Conservation (phyloP, 2,329 filamentous ascomycete genomes). For the Hymenoscyphus repandus region DNA sequence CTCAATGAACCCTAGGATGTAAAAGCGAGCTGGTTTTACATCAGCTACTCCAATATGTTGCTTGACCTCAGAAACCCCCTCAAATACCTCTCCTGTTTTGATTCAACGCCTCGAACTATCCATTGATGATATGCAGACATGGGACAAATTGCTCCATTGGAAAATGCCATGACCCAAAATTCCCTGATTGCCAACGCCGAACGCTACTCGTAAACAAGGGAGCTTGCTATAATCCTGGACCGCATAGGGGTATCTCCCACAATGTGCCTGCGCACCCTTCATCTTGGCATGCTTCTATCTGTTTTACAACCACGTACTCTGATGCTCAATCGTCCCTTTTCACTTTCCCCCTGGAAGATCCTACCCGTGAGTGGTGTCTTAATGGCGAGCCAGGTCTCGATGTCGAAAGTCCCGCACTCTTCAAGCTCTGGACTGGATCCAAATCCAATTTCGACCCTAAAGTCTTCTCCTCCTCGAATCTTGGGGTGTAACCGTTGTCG, state of each 20-base stretch:
- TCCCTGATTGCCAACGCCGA: neutral
- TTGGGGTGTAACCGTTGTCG: conserved; percentile 31
- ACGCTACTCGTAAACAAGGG: too few species aligned
- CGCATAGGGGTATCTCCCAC: neutral
- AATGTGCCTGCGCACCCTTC: neutral
- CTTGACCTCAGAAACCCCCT: neutral
- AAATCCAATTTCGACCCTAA: conserved; percentile 23
- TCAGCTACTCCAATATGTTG: neutral
- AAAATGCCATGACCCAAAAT: neutral
- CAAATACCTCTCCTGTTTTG: neutral
- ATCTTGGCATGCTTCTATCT: conserved; percentile 5
- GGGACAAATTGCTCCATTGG: neutral
- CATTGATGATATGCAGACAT: neutral
- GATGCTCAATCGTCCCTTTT: conserved; percentile 33
- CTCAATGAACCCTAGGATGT: too few species aligned
- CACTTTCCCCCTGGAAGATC: conserved; percentile 33
- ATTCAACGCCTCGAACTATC: neutral
- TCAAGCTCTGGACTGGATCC: conserved; percentile 26
- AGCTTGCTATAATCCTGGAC: too few species aligned
- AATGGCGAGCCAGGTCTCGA: conserved; percentile 46
- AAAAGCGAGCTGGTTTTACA: too few species aligned
- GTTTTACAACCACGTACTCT: neutral
- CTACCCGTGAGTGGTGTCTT: conserved; percentile 37
- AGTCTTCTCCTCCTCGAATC: conserved; percentile 25
- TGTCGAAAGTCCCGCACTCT: conserved; percentile 45